These are phyloP conservation scores for Apiotrichum akiyoshidainum DNA, from an alignment of 1,284 basidiomycete species.

Conservation along the genomic window DNA sequence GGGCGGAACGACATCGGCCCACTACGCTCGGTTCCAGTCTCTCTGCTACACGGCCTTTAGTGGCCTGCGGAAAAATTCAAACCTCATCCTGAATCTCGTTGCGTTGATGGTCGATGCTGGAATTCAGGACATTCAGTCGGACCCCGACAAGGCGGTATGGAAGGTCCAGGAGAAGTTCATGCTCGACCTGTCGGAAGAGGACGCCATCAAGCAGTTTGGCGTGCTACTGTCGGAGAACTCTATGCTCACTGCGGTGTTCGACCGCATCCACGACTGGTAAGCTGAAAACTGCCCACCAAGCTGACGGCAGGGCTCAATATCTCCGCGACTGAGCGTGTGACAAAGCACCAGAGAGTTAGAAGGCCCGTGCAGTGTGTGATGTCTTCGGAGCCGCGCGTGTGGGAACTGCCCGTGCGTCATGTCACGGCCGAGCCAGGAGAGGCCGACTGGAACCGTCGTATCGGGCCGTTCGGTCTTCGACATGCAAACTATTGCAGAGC, in stretches of 20 bases:
- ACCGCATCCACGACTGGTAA: slow-evolving; percentile 68
- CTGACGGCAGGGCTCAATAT: slow-evolving; percentile 42
- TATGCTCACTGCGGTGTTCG: slow-evolving; percentile 87
- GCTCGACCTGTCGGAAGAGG: slow-evolving; percentile 87
- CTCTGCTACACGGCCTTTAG: slow-evolving; percentile 96
- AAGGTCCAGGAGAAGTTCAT: slow-evolving; percentile 93
- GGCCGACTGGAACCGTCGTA: no score
- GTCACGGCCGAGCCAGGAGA: no score
- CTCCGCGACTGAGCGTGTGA: slow-evolving; percentile 33
- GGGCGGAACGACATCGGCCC: slow-evolving; percentile 88
- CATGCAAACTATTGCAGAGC: no score
- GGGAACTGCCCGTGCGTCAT: no score
- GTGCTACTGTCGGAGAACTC: slow-evolving; percentile 89
- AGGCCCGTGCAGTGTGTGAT: no score
- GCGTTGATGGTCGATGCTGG: slow-evolving; percentile 97
- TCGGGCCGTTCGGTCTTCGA: no score
- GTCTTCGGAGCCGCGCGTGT: no score
- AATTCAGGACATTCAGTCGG: slow-evolving; percentile 90
- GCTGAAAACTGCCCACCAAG: not conserved
- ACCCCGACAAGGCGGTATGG: slow-evolving; percentile 60
- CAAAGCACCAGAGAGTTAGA: no score
- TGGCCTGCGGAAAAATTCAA: slow-evolving; percentile 93
- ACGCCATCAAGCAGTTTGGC: slow-evolving; percentile 97
- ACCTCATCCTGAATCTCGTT: slow-evolving; percentile 93
- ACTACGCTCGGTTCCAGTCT: slow-evolving; percentile 91